These are phyloP conservation scores for Stagonosporopsis rhizophila DNA, from an alignment of 2,329 filamentous ascomycete species.

Conservation along the genomic window DNA sequence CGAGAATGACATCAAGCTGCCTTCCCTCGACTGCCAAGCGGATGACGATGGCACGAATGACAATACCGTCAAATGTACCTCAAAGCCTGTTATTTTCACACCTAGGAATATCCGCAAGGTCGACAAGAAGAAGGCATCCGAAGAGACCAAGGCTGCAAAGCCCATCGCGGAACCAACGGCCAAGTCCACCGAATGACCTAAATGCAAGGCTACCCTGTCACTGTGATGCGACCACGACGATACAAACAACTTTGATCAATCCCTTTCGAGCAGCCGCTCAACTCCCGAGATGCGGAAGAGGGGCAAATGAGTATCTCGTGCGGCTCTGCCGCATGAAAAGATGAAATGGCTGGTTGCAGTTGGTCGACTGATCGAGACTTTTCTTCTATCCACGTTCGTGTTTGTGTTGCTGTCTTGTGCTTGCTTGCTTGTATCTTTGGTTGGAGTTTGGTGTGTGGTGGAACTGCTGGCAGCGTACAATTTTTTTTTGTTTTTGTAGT, in stretches of 20 bases:
- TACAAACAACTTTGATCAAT: too few species aligned
- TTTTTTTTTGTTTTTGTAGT: neutral
- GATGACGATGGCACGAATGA: conserved; percentile 8
- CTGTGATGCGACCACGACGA: neutral
- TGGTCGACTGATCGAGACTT: too few species aligned
- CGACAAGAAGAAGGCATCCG: conserved; percentile 1
- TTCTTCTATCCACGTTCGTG: too few species aligned
- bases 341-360: neutral
- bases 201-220: neutral
- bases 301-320: too few species aligned
- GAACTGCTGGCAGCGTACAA: neutral
- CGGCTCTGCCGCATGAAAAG: neutral
- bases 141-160: neutral
- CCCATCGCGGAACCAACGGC: neutral
- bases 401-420: too few species aligned
- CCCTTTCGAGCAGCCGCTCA: too few species aligned
- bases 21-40: conserved; percentile 19
- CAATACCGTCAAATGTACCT: conserved; percentile 15
- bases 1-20: conserved; percentile 23
- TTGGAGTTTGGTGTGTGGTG: neutral
- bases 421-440: neutral
- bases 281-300: too few species aligned
- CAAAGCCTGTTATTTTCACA: conserved; percentile 16
- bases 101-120: conserved; percentile 33
- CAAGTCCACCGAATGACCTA: neutral